These are phyloP conservation scores for Globisporangium middletonii DNA, from an alignment of 352 stramenopile species.

Conservation along the genomic window DNA sequence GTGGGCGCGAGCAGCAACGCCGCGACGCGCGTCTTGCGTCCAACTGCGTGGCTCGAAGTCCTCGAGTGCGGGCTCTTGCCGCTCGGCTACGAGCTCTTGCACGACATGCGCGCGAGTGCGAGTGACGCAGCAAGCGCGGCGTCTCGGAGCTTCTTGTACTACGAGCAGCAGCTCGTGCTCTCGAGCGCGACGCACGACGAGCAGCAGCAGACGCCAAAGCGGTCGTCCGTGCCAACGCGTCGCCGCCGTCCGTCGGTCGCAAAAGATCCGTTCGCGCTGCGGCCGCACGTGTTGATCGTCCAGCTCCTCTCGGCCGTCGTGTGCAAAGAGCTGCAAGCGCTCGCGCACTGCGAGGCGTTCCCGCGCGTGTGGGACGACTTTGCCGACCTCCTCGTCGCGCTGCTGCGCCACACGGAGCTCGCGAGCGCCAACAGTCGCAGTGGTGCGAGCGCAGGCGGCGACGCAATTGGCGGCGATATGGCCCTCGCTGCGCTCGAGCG, in stretches of 20 bases:
- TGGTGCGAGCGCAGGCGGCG: neutral
- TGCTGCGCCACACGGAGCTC: conserved; percentile 46
- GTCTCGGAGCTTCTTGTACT: conserved; percentile 34
- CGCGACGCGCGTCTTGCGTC: conserved; percentile 23
- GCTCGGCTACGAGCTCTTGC: conserved; percentile 50
- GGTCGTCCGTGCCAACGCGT: conserved; percentile 4
- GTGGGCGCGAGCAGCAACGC: conserved; percentile 20
- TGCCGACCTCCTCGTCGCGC: conserved; percentile 42
- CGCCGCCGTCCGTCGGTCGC: conserved; percentile 43
- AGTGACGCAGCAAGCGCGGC: neutral
- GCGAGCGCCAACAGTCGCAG: conserved; percentile 14
- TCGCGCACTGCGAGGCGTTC: conserved; percentile 36
- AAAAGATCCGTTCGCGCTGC: conserved; percentile 53
- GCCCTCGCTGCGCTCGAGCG: conserved; percentile 55
- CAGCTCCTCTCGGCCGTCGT: conserved; percentile 60
- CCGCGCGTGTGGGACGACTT: conserved; percentile 46
- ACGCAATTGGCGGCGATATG: conserved; percentile 9
- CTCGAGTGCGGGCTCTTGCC: conserved; percentile 49
- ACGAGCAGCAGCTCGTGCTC: conserved; percentile 31
- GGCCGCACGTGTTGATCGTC: conserved; percentile 49
- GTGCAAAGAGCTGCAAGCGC: conserved; percentile 48
- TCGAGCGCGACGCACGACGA: neutral
- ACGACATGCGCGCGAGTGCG: conserved; percentile 12
- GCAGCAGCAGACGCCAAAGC: neutral
- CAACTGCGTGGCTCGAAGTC: conserved; percentile 52